Evolutionary conservation across 148 eudicot genomes (phyloP), one percentile per base, ranked within the genome.

Genomic region (Nepenthes mirabilis): DNA sequence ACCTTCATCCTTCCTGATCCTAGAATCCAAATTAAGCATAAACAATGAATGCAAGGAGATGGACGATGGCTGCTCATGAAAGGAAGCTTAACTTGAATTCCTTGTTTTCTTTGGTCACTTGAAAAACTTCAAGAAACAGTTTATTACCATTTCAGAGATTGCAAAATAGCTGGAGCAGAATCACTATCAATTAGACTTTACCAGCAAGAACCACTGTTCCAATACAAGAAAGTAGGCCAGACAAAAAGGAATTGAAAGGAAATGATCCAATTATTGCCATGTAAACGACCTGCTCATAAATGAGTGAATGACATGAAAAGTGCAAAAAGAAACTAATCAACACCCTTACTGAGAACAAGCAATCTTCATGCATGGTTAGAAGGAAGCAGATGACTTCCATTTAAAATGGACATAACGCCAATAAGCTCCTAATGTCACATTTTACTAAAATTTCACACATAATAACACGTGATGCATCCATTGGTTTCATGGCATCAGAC

Each of bases 71-170:
- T 33, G n/a, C 33, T 51, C 14, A 14, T 2, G 9, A 40, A 33
- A 40, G 34, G 59, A 52, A 58, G 9, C 55, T 62, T 79, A 84
- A 86, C 90, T 81, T 84, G 59, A 84, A 84, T 71, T 84, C 86
- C 75, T 84, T 84, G 73, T 84, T 84, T 59, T 84, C 90, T 79
- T 84, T 81, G 82, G 81, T 84, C 60, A 84, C 86, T 75, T 84
- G 90, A 34, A 81, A 81, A 14, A 23, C 90, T 23, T 23, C 84
- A 54, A 84, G 82, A 71, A 82, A 74, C 49, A 84, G 86, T 81
- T 83, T 40, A 55, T 50, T 40, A 3, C 45, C 4, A 40, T 40
- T 40, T 40, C 45, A 40, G 45, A 40, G 45, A 40, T 3, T 8
- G 45, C 45, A 40, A 40, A 40, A 40, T 40, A 40, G 8, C 8